Conservation (phyloP, 164 flowering plant genomes). For the Magnolia kwangsiensis region DNA sequence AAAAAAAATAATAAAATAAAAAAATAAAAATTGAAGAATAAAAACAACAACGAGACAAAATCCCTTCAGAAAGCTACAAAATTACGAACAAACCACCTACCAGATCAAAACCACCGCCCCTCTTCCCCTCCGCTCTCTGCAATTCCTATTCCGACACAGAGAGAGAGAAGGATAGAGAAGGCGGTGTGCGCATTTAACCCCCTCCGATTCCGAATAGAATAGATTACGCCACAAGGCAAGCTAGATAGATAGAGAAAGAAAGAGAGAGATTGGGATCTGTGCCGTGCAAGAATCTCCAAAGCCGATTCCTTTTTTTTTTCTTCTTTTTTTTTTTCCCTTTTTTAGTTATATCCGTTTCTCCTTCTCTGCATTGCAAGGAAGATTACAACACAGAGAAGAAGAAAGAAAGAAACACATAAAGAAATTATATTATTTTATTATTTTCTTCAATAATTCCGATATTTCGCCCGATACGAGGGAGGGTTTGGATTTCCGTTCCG, state of each 20-base stretch:
- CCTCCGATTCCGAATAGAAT: constrained; percentile 31
- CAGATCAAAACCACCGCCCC: not conserved
- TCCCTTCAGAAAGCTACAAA: not conserved
- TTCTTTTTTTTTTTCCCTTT: no score
- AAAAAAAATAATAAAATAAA: no score
- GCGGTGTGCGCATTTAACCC: constrained; percentile 10
- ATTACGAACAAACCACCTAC: constrained; percentile 1
- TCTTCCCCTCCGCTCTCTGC: constrained; percentile 3
- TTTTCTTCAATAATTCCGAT: constrained; percentile 1
- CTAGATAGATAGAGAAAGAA: not conserved
- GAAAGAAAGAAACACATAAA: not conserved
- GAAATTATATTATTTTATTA: not conserved
- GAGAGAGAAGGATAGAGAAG: constrained; percentile 1
- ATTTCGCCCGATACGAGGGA: constrained; percentile 8
- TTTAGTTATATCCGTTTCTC: constrained; percentile 17
- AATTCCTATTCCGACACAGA: not conserved
- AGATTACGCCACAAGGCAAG: constrained; percentile 76
- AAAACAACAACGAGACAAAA: no score
- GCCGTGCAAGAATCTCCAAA: constrained; percentile 78
- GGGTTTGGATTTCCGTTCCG: not conserved
- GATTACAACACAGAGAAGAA: not conserved
- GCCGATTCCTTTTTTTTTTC: not conserved
- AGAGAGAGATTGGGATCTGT: constrained; percentile 53
- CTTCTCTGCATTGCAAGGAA: constrained; percentile 80
- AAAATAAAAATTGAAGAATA: no score